These are phyloP conservation scores for Russula earlei DNA, from an alignment of 768 basidiomycete genomes.

Conservation along the genomic window DNA sequence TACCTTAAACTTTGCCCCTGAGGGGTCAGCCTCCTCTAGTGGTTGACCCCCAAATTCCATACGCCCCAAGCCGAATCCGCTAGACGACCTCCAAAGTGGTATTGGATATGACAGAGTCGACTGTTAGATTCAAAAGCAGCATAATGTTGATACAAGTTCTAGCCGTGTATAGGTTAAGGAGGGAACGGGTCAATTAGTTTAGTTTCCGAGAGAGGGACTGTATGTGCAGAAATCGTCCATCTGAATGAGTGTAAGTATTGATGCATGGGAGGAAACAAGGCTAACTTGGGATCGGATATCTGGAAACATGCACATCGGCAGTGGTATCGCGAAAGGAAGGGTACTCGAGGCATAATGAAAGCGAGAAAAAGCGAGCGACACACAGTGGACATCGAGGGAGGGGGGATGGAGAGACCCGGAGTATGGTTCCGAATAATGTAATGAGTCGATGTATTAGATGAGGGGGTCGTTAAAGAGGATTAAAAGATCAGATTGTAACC, in stretches of 20 bases:
- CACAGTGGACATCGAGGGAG: constrained; percentile 20
- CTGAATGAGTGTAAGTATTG: constrained; percentile 17
- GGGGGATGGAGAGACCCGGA: constrained; percentile 19
- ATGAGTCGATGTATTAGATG: constrained; percentile 16
- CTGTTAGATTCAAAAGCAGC: constrained; percentile 19
- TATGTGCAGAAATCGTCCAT: constrained; percentile 15
- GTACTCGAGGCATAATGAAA: constrained; percentile 15
- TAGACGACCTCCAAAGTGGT: no score
- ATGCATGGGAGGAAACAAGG: background rate
- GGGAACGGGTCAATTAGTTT: constrained; percentile 21
- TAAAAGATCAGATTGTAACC: constrained; percentile 22
- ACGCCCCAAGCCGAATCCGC: no score
- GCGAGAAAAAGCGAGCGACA: constrained; percentile 7
- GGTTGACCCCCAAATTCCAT: no score
- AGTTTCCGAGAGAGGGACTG: constrained; percentile 17
- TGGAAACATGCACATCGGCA: constrained; percentile 14
- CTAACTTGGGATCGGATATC: constrained; percentile 3
- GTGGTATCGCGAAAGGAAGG: constrained; percentile 21
- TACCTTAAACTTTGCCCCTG: no score
- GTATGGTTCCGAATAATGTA: constrained; percentile 20
- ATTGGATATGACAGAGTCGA: no score
- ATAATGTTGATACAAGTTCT: constrained; percentile 28
- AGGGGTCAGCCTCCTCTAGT: no score
- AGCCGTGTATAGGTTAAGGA: constrained; percentile 24
- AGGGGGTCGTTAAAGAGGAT: constrained; percentile 12